Evolutionary conservation across 1,284 basidiomycete species (phyloP), one percentile per base, ranked within the genome.

Genomic region (Porogramme epimiltina): DNA sequence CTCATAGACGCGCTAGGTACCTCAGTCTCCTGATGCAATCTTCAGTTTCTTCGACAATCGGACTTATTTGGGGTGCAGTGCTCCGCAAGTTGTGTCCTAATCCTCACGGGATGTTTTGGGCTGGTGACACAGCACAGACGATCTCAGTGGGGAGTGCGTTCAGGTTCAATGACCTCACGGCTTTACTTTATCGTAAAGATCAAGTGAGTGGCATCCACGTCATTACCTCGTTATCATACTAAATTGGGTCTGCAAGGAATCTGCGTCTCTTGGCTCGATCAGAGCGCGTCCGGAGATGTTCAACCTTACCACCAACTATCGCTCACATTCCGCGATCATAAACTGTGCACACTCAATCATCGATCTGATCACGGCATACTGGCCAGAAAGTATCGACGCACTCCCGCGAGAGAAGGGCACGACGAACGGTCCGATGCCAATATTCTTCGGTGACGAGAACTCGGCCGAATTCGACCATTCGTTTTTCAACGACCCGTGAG

Each of bases 91-190:
- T 89, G 2, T 89, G 85, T 59, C 67, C 66, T 11, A 89, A 90
- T 60, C 76, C 80, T 0, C 70, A 85, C 36, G 88, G 89, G 0
- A 67, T 87, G 20, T 89, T 89, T 62, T 91, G 85, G 84, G 88
- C 88, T 0, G 89, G 88, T 0, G 88, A 91, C 61, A 91, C 89
- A 0, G 87, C 88, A 0, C 88, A 91, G 59, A 87, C 87, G 0
- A 90, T 91, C 18, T 82, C 84, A 0, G 76, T 80, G 1, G 88
- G 87, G 0, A 87, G 84, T 50, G 80, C 84, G 0, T 90, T 91
- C 59, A 70, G 83, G 13, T 91, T 91, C 65, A 72, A 86, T 55
- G 87, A 89, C 39, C 63, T 91, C 49, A 90, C 85, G 58, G 77
- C 86, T 0, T 85, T 86, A 60, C 59, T 89, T 23, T 79, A 80